Percentiles rank a stretch among this genome's conserved stretches.
Conservation (phyloP, 164 flowering plant genomes). For the Litsea cubeba region DNA sequence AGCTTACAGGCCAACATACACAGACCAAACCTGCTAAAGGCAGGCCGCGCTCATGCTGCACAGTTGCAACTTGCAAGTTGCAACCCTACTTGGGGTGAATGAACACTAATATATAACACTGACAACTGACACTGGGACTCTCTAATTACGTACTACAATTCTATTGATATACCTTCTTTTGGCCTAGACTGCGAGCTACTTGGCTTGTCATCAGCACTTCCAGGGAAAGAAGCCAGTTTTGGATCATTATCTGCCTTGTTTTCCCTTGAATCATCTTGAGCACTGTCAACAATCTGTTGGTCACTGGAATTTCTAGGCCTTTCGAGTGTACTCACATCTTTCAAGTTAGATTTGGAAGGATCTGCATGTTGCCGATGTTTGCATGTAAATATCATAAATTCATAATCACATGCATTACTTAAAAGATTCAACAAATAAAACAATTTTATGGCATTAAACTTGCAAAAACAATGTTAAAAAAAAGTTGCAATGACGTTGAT, state of each 20-base stretch:
- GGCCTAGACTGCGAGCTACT: conserved; percentile 54
- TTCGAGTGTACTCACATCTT: conserved; percentile 13
- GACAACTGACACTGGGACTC: not conserved
- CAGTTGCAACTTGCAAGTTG: not conserved
- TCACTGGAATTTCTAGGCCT: conserved; percentile 19
- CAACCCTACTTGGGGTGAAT: not conserved
- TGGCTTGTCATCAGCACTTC: conserved; percentile 42
- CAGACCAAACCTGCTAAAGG: not conserved
- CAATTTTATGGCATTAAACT: not conserved
- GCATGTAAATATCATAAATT: not conserved
- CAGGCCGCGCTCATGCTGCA: not conserved
- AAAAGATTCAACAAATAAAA: no score
- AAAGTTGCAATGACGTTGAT: not conserved
- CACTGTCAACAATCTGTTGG: conserved; percentile 16
- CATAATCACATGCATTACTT: not conserved
- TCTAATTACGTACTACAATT: not conserved
- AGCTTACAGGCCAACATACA: not conserved
- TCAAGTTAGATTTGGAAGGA: conserved; percentile 23
- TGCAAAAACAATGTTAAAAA: no score
- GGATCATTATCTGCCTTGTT: conserved; percentile 11
- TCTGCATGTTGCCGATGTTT: conserved; percentile 28
- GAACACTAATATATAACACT: not conserved
- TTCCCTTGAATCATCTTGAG: conserved; percentile 5
- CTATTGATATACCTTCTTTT: conserved; percentile 55
- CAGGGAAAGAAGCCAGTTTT: conserved; percentile 18